Evolutionary conservation across 352 stramenopile species (phyloP), one percentile per base, ranked within the genome.

Genomic region (Blastocystis sp.): DNA sequence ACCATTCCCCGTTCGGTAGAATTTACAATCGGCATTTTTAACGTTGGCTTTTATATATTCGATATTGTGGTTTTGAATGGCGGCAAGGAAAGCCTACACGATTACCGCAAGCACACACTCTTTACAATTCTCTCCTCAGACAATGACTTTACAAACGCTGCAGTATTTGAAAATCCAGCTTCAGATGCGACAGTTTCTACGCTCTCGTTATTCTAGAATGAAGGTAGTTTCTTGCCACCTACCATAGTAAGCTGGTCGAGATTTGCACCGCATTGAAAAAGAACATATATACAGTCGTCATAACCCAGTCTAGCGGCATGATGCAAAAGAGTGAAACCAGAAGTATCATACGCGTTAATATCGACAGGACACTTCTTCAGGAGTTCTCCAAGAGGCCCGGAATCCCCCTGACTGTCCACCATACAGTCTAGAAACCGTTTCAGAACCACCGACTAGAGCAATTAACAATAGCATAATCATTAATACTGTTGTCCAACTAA

Each of bases 1-100:
- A n/a, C 73, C 73, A 43, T 69, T 84, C 18, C 23, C 9, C 20
- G 73, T 84, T 43, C 73, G 73, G 56, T 84, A 84, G 55, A 68
- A 84, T 61, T 84, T 84, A 45, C 73, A 84, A 55, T 84, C 73
- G n/a, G 50, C n/a, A 54, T 45, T 43, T 39, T 84, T 84, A 39
- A 37, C 41, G 53, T 84, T 26, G 20, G 43, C 73, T n/a, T 66
- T 59, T 29, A 84, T 47, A 69, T 84, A 84, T 39, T 64, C 73
- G 3, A 84, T 29, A 29, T 84, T 26, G 15, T 68, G 20, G 13
- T 69, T 50, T 45, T 64, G 13, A 64, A 84, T 61, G 7, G 73
- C 73, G 18, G 59, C 53, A 26, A 84, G 29, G 29, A 84, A 84
- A 20, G 18, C n/a, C 73, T 84, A 84, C 9, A n/a, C 20, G 0